Conservation (phyloP, 2,329 filamentous ascomycete genomes). For the Xylariaceae sp. region DNA sequence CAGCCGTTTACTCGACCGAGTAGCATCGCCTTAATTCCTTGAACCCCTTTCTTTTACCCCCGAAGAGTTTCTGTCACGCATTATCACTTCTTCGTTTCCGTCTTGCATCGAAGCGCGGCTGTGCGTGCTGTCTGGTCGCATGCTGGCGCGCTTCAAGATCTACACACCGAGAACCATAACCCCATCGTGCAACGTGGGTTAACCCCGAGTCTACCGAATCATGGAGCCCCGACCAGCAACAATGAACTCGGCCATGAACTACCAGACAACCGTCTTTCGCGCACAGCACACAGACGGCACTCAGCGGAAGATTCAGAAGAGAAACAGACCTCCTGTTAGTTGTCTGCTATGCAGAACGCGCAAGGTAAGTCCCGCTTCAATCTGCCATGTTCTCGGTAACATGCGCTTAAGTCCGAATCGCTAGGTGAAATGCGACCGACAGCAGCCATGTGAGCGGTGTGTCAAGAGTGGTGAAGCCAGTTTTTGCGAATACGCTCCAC, state of each 20-base stretch:
- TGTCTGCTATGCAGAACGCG: slow-evolving; percentile 33
- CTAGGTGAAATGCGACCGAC: slow-evolving; percentile 37
- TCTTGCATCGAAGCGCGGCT: neutral
- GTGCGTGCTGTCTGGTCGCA: no score
- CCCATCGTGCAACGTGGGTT: slow-evolving; percentile 9
- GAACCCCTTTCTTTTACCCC: slow-evolving; percentile 3
- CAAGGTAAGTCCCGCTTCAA: slow-evolving; percentile 26
- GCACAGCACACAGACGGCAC: slow-evolving; percentile 32
- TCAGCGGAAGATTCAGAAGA: slow-evolving; percentile 36
- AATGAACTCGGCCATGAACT: slow-evolving; percentile 25
- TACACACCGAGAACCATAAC: slow-evolving; percentile 2
- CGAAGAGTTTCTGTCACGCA: neutral
- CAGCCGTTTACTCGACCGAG: slow-evolving; percentile 21
- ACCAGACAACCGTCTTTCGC: slow-evolving; percentile 35
- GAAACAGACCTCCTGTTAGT: slow-evolving; percentile 34
- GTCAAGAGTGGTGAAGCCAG: slow-evolving; percentile 34
- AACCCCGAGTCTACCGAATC: slow-evolving; percentile 22
- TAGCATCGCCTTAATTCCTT: slow-evolving; percentile 24
- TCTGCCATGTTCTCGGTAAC: neutral
- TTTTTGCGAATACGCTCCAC: slow-evolving; percentile 36
- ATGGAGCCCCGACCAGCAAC: slow-evolving; percentile 31
- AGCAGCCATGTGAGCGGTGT: slow-evolving; percentile 38
- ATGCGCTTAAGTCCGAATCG: slow-evolving; percentile 6
- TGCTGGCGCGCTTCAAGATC: no score
- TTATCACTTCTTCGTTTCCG: neutral